A percentile compares a stretch with the other conserved stretches of the same genome.
Evolutionary conservation across 495 filamentous ascomycete genomes (phyloP).

Genomic region (Penicillium cosmopolitanum): DNA sequence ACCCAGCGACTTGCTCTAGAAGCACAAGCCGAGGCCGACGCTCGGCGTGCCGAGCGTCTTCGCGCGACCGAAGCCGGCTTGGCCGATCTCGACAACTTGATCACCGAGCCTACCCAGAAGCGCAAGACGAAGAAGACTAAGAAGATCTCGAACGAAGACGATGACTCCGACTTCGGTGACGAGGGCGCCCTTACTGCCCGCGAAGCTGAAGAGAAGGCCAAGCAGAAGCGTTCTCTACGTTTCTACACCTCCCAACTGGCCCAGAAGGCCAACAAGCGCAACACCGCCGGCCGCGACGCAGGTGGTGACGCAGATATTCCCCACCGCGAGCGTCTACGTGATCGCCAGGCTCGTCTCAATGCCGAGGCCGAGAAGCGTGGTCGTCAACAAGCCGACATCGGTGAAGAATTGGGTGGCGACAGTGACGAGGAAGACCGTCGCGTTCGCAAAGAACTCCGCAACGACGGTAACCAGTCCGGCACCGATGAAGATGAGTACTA

Average conservation of each 20-base stretch:
- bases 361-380: slow-evolving; percentile 85
- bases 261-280: slow-evolving; percentile 87
- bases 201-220: slow-evolving; percentile 80
- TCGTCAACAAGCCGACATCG: slow-evolving; percentile 61
- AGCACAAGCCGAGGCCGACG: slow-evolving; percentile 56
- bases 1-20: slow-evolving; percentile 53
- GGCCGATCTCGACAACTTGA: slow-evolving; percentile 60
- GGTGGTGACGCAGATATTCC: slow-evolving; percentile 94
- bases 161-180: slow-evolving; percentile 71
- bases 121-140: slow-evolving; percentile 42
- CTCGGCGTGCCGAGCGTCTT: slow-evolving; percentile 58
- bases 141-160: slow-evolving; percentile 36
- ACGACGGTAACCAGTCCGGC: slow-evolving; percentile 34
- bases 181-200: slow-evolving; percentile 60
- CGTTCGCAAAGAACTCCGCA: slow-evolving; percentile 46
- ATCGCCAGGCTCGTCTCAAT: slow-evolving; percentile 82
- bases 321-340: slow-evolving; percentile 81
- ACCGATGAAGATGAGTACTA: slow-evolving; percentile 81
- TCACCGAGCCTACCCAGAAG: slow-evolving; percentile 35
- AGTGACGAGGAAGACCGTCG: slow-evolving; percentile 60
- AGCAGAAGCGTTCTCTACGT: slow-evolving; percentile 82
- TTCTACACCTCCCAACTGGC: slow-evolving; percentile 98
- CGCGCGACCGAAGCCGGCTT: slow-evolving; percentile 69
- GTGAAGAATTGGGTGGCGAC: slow-evolving; percentile 66
- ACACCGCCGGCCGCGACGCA: slow-evolving; percentile 75